Percentiles rank a stretch among this genome's conserved stretches.
phyloP scores from a whole-genome alignment of 2,329 filamentous ascomycete species.

The Phialocephala sp. region DNA sequence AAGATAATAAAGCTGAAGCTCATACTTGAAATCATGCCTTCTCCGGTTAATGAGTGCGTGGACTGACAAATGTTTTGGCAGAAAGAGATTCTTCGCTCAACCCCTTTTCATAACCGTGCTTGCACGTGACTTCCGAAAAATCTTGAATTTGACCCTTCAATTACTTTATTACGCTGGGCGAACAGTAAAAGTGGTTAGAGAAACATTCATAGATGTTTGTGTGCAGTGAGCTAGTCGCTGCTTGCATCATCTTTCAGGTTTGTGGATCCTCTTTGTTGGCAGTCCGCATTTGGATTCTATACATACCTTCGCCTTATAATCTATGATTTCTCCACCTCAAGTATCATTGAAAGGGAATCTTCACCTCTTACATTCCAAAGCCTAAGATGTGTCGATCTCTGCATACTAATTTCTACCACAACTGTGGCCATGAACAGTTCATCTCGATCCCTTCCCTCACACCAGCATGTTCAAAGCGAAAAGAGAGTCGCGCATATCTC shows the following conservation, averaged over 20 bases:
- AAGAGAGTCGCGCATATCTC: neutral
- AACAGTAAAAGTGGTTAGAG: neutral
- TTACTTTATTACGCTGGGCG: neutral
- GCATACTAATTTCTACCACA: conserved; percentile 19
- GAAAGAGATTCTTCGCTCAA: neutral
- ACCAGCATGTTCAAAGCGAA: conserved; percentile 5
- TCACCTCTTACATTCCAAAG: neutral
- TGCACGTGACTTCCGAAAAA: neutral
- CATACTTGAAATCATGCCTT: no score
- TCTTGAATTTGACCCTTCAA: neutral
- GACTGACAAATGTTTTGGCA: no score
- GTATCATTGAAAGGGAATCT: neutral
- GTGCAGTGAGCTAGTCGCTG: neutral
- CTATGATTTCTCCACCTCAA: neutral
- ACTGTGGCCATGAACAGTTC: conserved; percentile 12
- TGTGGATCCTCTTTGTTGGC: neutral
- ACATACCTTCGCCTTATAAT: no score
- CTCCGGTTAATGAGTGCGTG: no score
- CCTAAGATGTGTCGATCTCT: conserved; percentile 13
- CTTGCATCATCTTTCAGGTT: neutral
- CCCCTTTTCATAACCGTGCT: neutral
- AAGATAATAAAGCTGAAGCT: no score
- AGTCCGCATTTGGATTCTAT: neutral
- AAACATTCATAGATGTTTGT: neutral
- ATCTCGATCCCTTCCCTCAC: conserved; percentile 8